Conservation (phyloP, 2,329 filamentous ascomycete genomes). For the Penicillium griseofulvum region DNA sequence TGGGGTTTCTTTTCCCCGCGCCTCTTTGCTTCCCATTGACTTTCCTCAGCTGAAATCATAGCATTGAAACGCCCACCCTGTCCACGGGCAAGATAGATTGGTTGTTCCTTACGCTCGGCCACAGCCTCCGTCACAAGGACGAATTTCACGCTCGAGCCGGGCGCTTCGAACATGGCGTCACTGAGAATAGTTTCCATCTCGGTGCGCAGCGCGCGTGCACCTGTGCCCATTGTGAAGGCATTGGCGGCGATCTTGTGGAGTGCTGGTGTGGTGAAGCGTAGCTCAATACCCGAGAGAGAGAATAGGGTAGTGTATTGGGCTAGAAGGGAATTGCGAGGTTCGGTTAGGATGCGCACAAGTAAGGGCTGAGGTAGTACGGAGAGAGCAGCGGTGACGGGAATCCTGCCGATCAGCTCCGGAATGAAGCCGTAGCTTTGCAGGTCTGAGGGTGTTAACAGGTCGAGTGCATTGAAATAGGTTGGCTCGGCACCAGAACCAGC, state of each 20-base stretch:
- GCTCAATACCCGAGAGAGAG: conserved; percentile 69
- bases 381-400: conserved; percentile 85
- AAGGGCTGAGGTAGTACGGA: conserved; percentile 66
- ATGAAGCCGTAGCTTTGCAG: conserved; percentile 87
- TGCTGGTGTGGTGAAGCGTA: conserved; percentile 79
- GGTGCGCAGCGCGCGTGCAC: conserved; percentile 74
- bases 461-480: conserved; percentile 59
- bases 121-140: conserved; percentile 71
- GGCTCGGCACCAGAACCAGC: conserved; percentile 41
- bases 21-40: conserved; percentile 47
- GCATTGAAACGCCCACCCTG: conserved; percentile 52
- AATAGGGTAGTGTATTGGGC: conserved; percentile 89
- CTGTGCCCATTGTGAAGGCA: conserved; percentile 67
- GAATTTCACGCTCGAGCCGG: conserved; percentile 63
- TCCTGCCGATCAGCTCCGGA: conserved; percentile 89
- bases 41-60: conserved; percentile 52
- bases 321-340: conserved; percentile 83
- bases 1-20: conserved; percentile 33
- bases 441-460: conserved; percentile 71
- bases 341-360: conserved; percentile 83
- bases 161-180: conserved; percentile 79
- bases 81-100: conserved; percentile 52
- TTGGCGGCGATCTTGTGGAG: conserved; percentile 78
- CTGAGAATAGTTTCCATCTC: conserved; percentile 76
- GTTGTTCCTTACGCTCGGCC: conserved; percentile 59